Evolutionary conservation across 2,329 filamentous ascomycete genomes (phyloP).

Genomic region (Geosmithia morbida): DNA sequence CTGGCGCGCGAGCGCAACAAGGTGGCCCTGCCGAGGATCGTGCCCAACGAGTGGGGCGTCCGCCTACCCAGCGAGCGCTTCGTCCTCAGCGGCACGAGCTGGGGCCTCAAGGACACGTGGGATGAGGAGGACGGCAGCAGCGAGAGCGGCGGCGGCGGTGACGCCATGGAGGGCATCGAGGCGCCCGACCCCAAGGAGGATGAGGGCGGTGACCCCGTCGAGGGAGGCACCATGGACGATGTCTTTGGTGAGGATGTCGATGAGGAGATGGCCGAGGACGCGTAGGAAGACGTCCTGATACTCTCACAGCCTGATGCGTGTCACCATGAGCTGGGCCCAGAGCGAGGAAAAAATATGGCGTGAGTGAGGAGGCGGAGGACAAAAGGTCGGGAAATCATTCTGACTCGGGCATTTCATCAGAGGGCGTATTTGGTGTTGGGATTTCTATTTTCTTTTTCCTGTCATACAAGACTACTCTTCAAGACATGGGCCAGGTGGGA

Average conservation of each 20-base stretch:
- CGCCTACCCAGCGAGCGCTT: slow-evolving; percentile 54
- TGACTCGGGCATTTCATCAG: background rate
- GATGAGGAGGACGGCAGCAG: slow-evolving; percentile 31
- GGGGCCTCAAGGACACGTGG: slow-evolving; percentile 49
- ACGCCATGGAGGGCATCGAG: slow-evolving; percentile 35
- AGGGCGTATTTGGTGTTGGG: background rate
- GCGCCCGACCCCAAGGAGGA: slow-evolving; percentile 24
- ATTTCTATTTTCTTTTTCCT: background rate
- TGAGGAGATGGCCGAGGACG: slow-evolving; percentile 38
- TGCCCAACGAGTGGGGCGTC: slow-evolving; percentile 53
- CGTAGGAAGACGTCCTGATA: background rate
- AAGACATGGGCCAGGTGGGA: background rate
- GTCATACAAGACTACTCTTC: background rate
- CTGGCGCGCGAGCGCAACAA: slow-evolving; percentile 59
- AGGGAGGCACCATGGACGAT: slow-evolving; percentile 37
- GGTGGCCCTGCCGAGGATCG: slow-evolving; percentile 46
- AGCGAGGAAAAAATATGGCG: background rate
- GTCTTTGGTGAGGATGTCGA: slow-evolving; percentile 39
- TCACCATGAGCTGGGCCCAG: background rate
- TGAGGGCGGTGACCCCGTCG: slow-evolving; percentile 28
- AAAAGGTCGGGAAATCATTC: background rate
- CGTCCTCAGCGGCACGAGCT: slow-evolving; percentile 50
- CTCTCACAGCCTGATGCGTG: too few relatives aligned
- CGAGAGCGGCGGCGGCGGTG: slow-evolving; percentile 18
- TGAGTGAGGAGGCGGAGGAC: background rate